Conservation (phyloP, 2,329 filamentous ascomycete genomes). For the Colletotrichum echinochloae region DNA sequence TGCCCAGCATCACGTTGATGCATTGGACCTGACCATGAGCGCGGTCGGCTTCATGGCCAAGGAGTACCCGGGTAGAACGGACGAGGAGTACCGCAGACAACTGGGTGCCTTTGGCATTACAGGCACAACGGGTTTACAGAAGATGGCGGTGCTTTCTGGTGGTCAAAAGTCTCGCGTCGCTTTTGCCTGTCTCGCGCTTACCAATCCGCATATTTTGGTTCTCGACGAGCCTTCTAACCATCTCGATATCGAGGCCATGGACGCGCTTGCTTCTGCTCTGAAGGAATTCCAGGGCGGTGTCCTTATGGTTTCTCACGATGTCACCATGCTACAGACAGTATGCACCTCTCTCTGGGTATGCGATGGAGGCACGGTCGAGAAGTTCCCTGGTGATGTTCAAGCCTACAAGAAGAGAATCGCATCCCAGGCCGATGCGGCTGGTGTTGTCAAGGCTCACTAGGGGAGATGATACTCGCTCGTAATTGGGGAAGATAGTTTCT, state of each 20-base stretch:
- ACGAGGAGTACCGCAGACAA: slow-evolving; percentile 97
- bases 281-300: slow-evolving; percentile 92
- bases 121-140: slow-evolving; percentile 95
- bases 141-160: slow-evolving; percentile 93
- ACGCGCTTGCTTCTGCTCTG: slow-evolving; percentile 87
- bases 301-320: slow-evolving; percentile 98
- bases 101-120: slow-evolving; percentile 92
- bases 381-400: slow-evolving; percentile 95
- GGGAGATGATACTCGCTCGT: neutral
- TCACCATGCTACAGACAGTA: slow-evolving; percentile 97
- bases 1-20: slow-evolving; percentile 98
- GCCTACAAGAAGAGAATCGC: slow-evolving; percentile 97
- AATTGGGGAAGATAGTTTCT: neutral
- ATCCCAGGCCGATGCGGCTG: slow-evolving; percentile 87
- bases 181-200: slow-evolving; percentile 94
- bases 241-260: slow-evolving; percentile 99
- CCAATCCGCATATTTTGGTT: slow-evolving; percentile 95
- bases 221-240: slow-evolving; percentile 99
- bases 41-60: slow-evolving; percentile 97
- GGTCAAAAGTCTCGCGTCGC: slow-evolving; percentile 98
- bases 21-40: slow-evolving; percentile 87
- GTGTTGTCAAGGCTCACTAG: slow-evolving; percentile 80
- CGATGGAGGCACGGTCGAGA: slow-evolving; percentile 91
- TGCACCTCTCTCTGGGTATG: slow-evolving; percentile 97
- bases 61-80: slow-evolving; percentile 87